Conservation (phyloP, 2,329 filamentous ascomycete genomes). For the Ceratocystis destructans region DNA sequence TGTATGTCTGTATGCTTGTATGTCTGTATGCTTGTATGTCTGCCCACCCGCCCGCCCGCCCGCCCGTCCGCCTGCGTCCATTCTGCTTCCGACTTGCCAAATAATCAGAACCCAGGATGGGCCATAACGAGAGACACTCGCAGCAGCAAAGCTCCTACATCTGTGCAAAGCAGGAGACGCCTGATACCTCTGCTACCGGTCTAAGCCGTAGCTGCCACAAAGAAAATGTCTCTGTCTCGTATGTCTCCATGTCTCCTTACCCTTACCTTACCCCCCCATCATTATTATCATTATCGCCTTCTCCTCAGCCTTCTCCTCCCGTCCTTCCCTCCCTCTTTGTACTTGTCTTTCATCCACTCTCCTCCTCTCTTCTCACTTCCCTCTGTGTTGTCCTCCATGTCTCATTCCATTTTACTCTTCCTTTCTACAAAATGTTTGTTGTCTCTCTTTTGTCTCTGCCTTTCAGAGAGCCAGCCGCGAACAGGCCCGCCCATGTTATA, state of each 20-base stretch:
- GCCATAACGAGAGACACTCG: background rate
- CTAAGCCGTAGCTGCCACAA: background rate
- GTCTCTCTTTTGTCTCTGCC: conserved; percentile 1
- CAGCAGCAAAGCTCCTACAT: background rate
- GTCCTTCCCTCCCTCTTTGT: background rate
- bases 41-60: no score
- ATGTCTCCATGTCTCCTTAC: no score
- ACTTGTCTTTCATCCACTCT: background rate
- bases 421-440: background rate
- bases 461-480: conserved; percentile 1
- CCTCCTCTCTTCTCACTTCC: background rate
- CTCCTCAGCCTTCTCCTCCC: background rate
- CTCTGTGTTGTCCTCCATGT: background rate
- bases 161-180: background rate
- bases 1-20: no score
- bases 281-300: no score
- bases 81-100: background rate
- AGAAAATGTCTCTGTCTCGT: background rate
- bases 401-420: background rate
- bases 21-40: no score
- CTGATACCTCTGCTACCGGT: background rate
- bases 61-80: background rate
- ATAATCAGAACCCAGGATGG: background rate
- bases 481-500: conserved; percentile 5
- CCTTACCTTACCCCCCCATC: no score